phyloP scores from a whole-genome alignment of 2,329 filamentous ascomycete species.

The Anisogramma anomala region DNA sequence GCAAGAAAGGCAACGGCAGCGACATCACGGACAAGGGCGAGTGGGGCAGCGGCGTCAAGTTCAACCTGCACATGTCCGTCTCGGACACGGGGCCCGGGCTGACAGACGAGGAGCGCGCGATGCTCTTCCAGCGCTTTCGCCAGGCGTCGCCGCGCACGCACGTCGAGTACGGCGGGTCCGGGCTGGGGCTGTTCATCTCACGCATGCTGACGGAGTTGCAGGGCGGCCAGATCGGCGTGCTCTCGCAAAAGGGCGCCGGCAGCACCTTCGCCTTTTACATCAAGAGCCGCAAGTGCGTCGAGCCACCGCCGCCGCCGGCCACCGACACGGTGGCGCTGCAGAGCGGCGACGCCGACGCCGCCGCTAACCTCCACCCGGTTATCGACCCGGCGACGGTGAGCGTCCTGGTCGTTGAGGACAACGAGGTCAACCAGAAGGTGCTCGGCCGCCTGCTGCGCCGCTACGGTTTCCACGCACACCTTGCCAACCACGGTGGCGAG shows the following conservation, averaged over 20 bases:
- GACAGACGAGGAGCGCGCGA: conserved; percentile 57
- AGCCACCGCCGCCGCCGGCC: conserved; percentile 8
- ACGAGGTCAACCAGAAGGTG: conserved; percentile 55
- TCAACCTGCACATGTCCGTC: conserved; percentile 63
- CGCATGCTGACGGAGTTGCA: conserved; percentile 65
- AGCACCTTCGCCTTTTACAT: conserved; percentile 71
- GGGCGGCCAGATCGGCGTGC: conserved; percentile 65
- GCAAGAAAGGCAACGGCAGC: no score
- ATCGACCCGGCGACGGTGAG: conserved; percentile 32
- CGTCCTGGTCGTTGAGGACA: conserved; percentile 57
- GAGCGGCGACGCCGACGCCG: neutral
- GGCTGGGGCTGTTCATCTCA: conserved; percentile 68
- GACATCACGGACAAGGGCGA: conserved; percentile 44
- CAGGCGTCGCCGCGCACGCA: conserved; percentile 68
- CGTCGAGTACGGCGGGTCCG: conserved; percentile 68
- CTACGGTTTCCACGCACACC: conserved; percentile 47
- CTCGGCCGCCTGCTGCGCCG: conserved; percentile 50
- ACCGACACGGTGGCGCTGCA: conserved; percentile 26
- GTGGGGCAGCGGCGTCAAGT: conserved; percentile 60
- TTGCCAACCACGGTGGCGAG: conserved; percentile 51
- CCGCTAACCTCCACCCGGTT: conserved; percentile 13
- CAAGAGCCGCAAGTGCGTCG: conserved; percentile 43
- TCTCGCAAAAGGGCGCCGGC: conserved; percentile 53
- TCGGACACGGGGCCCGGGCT: conserved; percentile 63
- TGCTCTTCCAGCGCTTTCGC: conserved; percentile 67